These are phyloP conservation scores for Rhodotorula sp. DNA, from an alignment of 1,284 basidiomycete species.

Conservation along the genomic window DNA sequence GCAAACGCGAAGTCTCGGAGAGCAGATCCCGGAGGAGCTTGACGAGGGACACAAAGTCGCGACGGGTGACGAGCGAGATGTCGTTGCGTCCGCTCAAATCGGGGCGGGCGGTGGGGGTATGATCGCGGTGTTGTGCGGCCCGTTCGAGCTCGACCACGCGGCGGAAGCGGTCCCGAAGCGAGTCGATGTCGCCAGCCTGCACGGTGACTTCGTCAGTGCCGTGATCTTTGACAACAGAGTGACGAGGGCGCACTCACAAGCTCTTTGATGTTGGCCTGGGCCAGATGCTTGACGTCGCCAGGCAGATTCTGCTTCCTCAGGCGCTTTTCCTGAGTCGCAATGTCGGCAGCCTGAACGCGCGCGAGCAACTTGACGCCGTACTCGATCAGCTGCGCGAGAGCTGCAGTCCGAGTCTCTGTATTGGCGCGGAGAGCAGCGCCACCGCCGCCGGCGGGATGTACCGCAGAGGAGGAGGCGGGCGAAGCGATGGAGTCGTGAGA, in stretches of 20 bases:
- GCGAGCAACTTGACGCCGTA: constrained; percentile 34
- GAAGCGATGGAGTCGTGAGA: constrained; percentile 9
- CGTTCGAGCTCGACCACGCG: constrained; percentile 56
- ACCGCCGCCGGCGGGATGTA: not conserved
- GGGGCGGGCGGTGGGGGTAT: constrained; percentile 32
- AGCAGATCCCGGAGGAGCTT: constrained; percentile 83
- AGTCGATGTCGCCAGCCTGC: constrained; percentile 60
- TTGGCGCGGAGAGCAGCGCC: not conserved
- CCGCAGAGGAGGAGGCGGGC: constrained; percentile 2
- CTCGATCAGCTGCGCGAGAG: constrained; percentile 39
- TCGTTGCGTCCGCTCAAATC: not conserved
- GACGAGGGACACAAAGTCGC: constrained; percentile 79
- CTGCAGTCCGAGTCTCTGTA: constrained; percentile 33
- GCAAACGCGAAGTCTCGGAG: constrained; percentile 74
- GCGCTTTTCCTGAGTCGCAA: constrained; percentile 80
- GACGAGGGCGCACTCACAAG: constrained; percentile 56
- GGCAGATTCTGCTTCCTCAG: constrained; percentile 86
- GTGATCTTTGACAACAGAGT: not conserved
- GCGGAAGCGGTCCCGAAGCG: constrained; percentile 73
- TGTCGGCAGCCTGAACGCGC: constrained; percentile 60
- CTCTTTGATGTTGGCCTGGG: constrained; percentile 72
- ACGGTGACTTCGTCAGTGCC: not conserved
- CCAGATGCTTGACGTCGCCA: constrained; percentile 77
- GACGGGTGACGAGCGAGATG: constrained; percentile 65
- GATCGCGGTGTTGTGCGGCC: constrained; percentile 44